Evolutionary conservation across 306 rosid genomes (phyloP), one percentile per base, ranked within the genome.

Genomic region (Parietaria judaica): DNA sequence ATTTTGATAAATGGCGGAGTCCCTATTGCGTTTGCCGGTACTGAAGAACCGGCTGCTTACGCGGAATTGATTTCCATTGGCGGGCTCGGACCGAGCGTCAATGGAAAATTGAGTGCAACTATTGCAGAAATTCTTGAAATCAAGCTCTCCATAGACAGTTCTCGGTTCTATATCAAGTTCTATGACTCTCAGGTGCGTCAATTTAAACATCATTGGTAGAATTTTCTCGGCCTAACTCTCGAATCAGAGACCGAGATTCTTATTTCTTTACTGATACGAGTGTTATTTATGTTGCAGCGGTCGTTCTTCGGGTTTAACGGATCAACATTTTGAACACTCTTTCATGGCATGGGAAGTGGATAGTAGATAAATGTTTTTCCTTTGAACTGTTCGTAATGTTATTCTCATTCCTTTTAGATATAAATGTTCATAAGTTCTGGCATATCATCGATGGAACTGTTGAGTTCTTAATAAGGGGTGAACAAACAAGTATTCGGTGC

Each of bases 21-120:
- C 66, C 95, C 97, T 5, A 84, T 94, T 70, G 94, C 86, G 44
- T 94, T 88, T 74, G 87, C 74, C 39, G 90, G 95, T 59, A 86
- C 94, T 2, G 95, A 88, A 83, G 94, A 84, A 71, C 95, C 99
- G 6, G 89, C 99, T 14, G 97, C 97, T 3, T 94, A 86, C 70
- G 99, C 84, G 60, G 97, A 88, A 67, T n/a, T 94, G 66, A 72
- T 94, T 70, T 84, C 99, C 59, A 79, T 86, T 66, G 99, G 95
- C 14, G 97, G 99, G 13, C 84, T 88, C 67, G 94, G 84, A 65
- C 94, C 85, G 1, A 61, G 72, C 75, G 90, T 88, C 54, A 86
- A 94, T 67, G 94, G 87, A 35, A 88, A 84, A 75, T 66, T 84
- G 73, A 88, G 99, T 72, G 82, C 97, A 68, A 88, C 90, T 31